These are phyloP conservation scores for Leccinum truebloodii DNA, from an alignment of 768 basidiomycete species.

Conservation along the genomic window DNA sequence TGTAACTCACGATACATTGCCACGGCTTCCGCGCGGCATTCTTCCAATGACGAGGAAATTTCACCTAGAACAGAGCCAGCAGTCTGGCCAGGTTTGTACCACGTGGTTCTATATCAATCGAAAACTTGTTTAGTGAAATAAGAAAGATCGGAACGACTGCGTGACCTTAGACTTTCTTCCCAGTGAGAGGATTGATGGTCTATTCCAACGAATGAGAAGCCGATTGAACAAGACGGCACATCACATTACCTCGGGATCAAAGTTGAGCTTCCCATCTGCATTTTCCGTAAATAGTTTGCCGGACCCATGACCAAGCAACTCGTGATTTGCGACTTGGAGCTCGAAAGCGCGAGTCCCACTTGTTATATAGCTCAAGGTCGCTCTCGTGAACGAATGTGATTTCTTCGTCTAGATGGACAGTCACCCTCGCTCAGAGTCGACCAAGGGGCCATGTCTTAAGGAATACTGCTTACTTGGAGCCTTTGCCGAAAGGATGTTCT, in stretches of 20 bases:
- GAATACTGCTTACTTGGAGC: conserved; percentile 58
- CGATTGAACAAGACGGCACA: background rate
- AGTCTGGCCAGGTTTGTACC: conserved; percentile 89
- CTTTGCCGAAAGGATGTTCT: conserved; percentile 89
- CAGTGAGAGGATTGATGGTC: conserved; percentile 83
- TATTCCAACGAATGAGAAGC: conserved; percentile 28
- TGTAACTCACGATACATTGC: conserved; percentile 67
- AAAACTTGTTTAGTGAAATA: background rate
- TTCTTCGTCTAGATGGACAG: conserved; percentile 55
- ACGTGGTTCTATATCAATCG: conserved; percentile 54
- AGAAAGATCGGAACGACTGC: background rate
- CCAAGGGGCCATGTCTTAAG: background rate
- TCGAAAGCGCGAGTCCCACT: conserved; percentile 85
- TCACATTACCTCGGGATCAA: conserved; percentile 64
- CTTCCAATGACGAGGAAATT: conserved; percentile 89
- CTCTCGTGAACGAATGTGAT: conserved; percentile 82
- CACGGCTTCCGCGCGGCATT: conserved; percentile 90
- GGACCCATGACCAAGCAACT: conserved; percentile 82
- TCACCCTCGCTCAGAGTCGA: background rate
- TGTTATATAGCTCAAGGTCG: conserved; percentile 71
- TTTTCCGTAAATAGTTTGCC: conserved; percentile 83
- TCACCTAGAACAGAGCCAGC: conserved; percentile 82
- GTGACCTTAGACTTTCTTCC: conserved; percentile 61
- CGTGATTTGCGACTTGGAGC: conserved; percentile 89
- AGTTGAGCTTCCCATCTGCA: conserved; percentile 77